These are phyloP conservation scores for Fraxinus greggii DNA, from an alignment of 305 asterid species.

Conservation along the genomic window DNA sequence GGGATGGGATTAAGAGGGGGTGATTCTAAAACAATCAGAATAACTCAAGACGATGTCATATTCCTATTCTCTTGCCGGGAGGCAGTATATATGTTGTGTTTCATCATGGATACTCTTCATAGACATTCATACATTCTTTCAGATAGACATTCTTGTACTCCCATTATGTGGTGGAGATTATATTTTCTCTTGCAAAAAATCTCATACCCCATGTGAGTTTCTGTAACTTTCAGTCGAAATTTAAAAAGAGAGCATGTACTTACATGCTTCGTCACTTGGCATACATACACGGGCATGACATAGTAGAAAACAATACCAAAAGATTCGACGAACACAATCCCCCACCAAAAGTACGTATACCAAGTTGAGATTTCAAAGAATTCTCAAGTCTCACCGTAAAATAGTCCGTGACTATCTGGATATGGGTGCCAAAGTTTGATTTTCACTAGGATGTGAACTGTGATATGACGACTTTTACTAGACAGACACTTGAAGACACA, in stretches of 20 bases:
- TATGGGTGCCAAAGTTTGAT: constrained; percentile 3
- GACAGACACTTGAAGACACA: constrained; percentile 18
- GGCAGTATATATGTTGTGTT: constrained; percentile 20
- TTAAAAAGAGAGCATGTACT: neutral
- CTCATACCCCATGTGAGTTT: constrained; percentile 21
- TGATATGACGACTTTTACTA: constrained; percentile 21
- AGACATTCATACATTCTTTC: constrained; percentile 9
- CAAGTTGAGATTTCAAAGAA: neutral
- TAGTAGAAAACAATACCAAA: neutral
- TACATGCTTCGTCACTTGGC: neutral
- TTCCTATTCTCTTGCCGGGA: constrained; percentile 11
- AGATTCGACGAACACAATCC: neutral
- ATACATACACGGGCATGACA: neutral
- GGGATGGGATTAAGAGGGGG: neutral
- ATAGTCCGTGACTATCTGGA: neutral
- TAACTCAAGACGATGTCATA: constrained; percentile 35
- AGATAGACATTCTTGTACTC: constrained; percentile 6
- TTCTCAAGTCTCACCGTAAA: neutral
- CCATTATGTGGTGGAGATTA: constrained; percentile 20
- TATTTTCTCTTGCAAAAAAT: constrained; percentile 22
- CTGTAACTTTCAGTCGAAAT: neutral
- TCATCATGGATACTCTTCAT: constrained; percentile 30
- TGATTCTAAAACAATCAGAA: constrained; percentile 16
- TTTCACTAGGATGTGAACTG: constrained; percentile 32
- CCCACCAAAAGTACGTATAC: neutral